Base-by-base conservation (phyloP, 805 yeast genomes). In the Ogataea degrootiae region DNA sequence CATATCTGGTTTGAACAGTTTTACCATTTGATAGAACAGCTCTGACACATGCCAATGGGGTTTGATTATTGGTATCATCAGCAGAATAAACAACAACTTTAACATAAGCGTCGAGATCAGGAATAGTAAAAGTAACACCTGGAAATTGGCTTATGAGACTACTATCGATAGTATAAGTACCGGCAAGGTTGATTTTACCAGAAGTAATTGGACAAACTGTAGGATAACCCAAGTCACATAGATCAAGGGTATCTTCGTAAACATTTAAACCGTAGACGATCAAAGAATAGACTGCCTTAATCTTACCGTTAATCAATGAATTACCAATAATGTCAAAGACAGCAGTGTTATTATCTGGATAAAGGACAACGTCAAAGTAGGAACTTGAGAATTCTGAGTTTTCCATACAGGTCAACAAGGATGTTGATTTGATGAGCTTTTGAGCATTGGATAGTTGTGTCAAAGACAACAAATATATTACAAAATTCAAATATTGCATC, bases 61-160 rank as follows among this genome's bases (percentile, higher is more conserved):
- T 65, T 21, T 57, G 43, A 4, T 59, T 68, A 14, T 64, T 53
- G 6, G 76, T 70, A 58, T 78, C 81, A 42, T 69, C 68, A 15
- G 68, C 60, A 33, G 78, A 64, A 62, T 82, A 80, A 4, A 85
- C 85, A 17, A 79, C 66, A 37, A 95, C 91, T 53, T 83, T 72
- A 29, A 91, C 97, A 51, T 86, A 78, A 4, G 97, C 99, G 62
- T 94, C 99, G 55, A 94, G 72, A 66, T 94, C 96, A 0, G 99
- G 99, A 45, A 94, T 77, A 1, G 92, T 82, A 68, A 82, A 94
- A 2, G 97, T 97, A 21, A 94, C 73, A 9, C 82, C 76, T 1
- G 99, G 99, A 48, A 94, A 77, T 49, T 75, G 67, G 12, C 68
- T 64, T 5, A 77, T 66, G 46, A 81, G 59, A 26, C 69, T 65